Conservation (phyloP, 2,329 filamentous ascomycete species). For the Peltaster fructicola region DNA sequence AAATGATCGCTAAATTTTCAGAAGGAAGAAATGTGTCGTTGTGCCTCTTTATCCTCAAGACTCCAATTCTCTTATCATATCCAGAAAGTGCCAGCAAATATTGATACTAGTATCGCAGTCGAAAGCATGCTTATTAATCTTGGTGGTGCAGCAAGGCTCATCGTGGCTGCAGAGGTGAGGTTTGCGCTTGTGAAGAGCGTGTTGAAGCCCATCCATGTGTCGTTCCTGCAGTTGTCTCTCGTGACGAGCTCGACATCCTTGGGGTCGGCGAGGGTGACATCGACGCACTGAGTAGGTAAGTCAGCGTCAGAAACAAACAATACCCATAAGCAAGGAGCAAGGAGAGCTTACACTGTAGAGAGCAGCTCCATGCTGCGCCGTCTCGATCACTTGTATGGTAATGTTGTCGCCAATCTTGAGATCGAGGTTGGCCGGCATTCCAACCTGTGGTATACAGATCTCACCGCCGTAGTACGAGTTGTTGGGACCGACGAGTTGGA, state of each 20-base stretch:
- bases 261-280: conserved; percentile 78
- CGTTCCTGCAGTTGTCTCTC: conserved; percentile 76
- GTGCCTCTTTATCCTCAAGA: too few species aligned
- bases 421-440: conserved; percentile 52
- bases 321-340: background rate
- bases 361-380: conserved; percentile 65
- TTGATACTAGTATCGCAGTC: too few species aligned
- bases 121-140: too few species aligned
- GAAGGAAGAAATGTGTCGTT: too few species aligned
- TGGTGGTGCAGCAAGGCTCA: too few species aligned
- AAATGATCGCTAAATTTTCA: too few species aligned
- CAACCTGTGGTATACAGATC: conserved; percentile 78
- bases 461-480: conserved; percentile 67
- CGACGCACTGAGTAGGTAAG: conserved; percentile 72
- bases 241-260: conserved; percentile 61
- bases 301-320: conserved; percentile 1
- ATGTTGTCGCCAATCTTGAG: conserved; percentile 72
- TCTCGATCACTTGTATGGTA: conserved; percentile 76
- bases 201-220: conserved; percentile 55
- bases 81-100: too few species aligned
- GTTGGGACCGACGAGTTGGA: conserved; percentile 66
- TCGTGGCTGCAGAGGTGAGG: conserved; percentile 8
- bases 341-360: conserved; percentile 52
- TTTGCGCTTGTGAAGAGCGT: conserved; percentile 47
- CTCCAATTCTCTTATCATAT: too few species aligned